These are phyloP conservation scores for Erigeron philadelphicus DNA, from an alignment of 140 eudicot genomes.

Conservation along the genomic window DNA sequence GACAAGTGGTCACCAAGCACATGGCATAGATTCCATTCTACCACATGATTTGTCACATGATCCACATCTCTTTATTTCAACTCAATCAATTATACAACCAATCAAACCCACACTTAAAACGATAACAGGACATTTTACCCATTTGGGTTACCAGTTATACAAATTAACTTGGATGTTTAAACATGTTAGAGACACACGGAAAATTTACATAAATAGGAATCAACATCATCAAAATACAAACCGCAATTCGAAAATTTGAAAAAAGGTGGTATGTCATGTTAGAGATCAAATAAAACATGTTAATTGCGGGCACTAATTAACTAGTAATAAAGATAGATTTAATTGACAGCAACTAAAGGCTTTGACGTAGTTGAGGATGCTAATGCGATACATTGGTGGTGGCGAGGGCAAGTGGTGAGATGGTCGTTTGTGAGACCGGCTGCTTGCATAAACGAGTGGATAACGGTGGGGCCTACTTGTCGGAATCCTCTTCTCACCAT, in stretches of 20 bases:
- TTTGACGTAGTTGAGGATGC: constrained; percentile 23
- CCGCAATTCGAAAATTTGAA: constrained; percentile 25
- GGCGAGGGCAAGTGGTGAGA: constrained; percentile 60
- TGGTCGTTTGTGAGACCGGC: constrained; percentile 91
- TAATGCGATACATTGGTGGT: constrained; percentile 42
- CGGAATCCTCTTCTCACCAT: constrained; percentile 83
- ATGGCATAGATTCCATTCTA: constrained; percentile 36
- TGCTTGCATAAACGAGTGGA: constrained; percentile 93
- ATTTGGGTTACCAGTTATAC: constrained; percentile 16
- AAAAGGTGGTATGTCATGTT: constrained; percentile 35
- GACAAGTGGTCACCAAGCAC: constrained; percentile 43
- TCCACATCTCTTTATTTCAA: constrained; percentile 28
- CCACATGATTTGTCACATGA: constrained; percentile 39
- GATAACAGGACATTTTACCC: constrained; percentile 19
- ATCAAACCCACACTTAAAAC: constrained; percentile 31
- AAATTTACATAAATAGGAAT: not conserved
- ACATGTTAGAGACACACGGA: constrained; percentile 6
- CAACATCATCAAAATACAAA: constrained; percentile 24
- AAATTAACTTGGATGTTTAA: not conserved
- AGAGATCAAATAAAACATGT: constrained; percentile 33
- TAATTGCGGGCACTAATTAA: constrained; percentile 24
- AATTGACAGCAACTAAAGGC: constrained; percentile 14
- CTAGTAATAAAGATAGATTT: not conserved
- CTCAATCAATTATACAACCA: constrained; percentile 30
- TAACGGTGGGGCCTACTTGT: constrained; percentile 71